Conservation (phyloP, 129 eudicot species). For the Rutidosis leptorrhynchoides region DNA sequence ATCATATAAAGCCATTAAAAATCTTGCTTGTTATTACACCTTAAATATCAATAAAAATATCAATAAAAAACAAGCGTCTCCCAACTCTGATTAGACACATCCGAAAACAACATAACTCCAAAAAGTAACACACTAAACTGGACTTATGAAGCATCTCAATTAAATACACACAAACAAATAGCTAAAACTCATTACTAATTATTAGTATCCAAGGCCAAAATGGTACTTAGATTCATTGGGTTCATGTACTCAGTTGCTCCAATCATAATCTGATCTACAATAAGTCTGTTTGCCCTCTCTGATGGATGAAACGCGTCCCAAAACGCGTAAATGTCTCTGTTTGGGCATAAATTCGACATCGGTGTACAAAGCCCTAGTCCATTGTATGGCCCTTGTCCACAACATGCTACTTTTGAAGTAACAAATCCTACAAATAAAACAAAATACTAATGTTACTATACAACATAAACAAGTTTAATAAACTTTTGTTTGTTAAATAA, state of each 20-base stretch:
- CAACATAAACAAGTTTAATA: neutral
- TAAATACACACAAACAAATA: slow-evolving; percentile 13
- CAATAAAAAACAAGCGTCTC: slow-evolving; percentile 3
- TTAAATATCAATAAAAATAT: too few relatives aligned
- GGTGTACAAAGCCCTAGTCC: slow-evolving; percentile 66
- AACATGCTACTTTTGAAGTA: slow-evolving; percentile 62
- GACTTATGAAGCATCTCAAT: neutral
- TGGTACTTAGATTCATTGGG: slow-evolving; percentile 51
- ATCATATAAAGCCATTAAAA: neutral
- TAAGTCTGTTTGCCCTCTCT: slow-evolving; percentile 42
- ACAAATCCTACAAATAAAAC: slow-evolving; percentile 50
- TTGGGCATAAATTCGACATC: slow-evolving; percentile 60
- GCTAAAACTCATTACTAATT: slow-evolving; percentile 19
- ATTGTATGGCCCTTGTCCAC: slow-evolving; percentile 81
- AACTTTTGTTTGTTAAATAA: neutral
- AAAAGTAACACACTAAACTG: neutral
- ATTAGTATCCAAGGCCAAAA: slow-evolving; percentile 39
- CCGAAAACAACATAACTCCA: slow-evolving; percentile 29
- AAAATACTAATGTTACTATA: neutral
- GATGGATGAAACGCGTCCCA: slow-evolving; percentile 80
- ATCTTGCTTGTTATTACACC: neutral
- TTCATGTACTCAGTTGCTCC: slow-evolving; percentile 40
- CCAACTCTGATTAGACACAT: slow-evolving; percentile 7
- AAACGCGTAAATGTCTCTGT: slow-evolving; percentile 52
- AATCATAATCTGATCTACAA: slow-evolving; percentile 38